Evolutionary conservation across 169 alveolate species (phyloP), one percentile per base, ranked within the genome.

Genomic region (Cardiosporidium cionae): DNA sequence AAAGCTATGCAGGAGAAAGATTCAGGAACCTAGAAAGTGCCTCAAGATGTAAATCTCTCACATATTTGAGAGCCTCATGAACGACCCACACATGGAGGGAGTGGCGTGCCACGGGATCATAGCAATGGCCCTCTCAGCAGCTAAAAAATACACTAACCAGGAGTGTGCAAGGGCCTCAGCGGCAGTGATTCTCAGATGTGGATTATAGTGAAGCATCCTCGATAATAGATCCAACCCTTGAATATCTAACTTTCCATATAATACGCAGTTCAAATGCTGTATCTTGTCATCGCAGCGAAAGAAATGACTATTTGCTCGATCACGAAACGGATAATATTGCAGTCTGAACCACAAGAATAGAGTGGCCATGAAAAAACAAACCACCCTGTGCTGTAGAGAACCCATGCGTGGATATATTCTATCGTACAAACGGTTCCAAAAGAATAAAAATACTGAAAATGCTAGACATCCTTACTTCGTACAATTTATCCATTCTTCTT

Each of bases 131-230:
- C n/a, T n/a, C n/a, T n/a, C n/a, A n/a, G n/a, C n/a, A n/a, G n/a
- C 58, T 16, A 16, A 44, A 16, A 44, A 16, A 44, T n/a, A 44
- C 58, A 44, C 58, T 35, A 22, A 76, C 94, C 94, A 93, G 44
- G 97, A 97, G 80, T 97, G 99, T 27, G 93, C 83, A 7, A 97
- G 83, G 3, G 98, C 96, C 74, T 92, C 98, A 28, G 93, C 96
- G n/a, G 96, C 94, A 32, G 99, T 87, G 6, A 95, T 92, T 79
- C 99, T 84, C 34, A 87, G 88, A 70, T 90, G 91, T 7, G 99
- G 99, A 74, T 94, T 92, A 81, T 94, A 94, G 72, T 90, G 85
- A 28, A 95, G 80, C 93, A 94, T 85, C 73, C 87, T 88, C 7
- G 93, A 90, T 52, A 96, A 82, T 32, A 96, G 86, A 76, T 95